Conservation (phyloP, 2,329 filamentous ascomycete species). For the Arthroderma sp. region DNA sequence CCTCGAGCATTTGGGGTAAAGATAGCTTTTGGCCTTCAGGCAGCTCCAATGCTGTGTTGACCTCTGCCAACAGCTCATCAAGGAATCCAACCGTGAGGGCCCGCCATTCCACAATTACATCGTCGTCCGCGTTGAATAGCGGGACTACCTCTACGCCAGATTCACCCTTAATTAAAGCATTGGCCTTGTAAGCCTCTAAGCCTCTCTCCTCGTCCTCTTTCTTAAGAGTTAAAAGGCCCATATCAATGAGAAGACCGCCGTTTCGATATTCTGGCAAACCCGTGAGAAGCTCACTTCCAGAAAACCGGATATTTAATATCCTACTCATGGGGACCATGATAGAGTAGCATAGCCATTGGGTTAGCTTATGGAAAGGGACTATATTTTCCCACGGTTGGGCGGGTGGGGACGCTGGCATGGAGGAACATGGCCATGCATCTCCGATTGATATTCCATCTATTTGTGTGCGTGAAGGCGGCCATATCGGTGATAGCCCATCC, state of each 20-base stretch:
- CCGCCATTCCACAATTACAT: slow-evolving; percentile 69
- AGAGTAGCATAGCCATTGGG: slow-evolving; percentile 89
- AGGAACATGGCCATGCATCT: slow-evolving; percentile 83
- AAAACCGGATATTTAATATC: slow-evolving; percentile 66
- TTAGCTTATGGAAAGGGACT: slow-evolving; percentile 85
- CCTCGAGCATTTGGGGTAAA: slow-evolving; percentile 81
- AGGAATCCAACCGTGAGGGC: slow-evolving; percentile 63
- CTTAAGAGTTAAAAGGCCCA: slow-evolving; percentile 68
- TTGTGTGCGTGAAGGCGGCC: slow-evolving; percentile 73
- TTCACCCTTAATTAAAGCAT: slow-evolving; percentile 58
- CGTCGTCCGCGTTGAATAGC: slow-evolving; percentile 58
- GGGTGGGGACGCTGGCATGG: slow-evolving; percentile 57
- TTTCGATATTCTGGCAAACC: slow-evolving; percentile 88
- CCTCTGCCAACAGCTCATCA: slow-evolving; percentile 55
- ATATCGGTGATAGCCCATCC: slow-evolving; percentile 73
- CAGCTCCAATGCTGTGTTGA: slow-evolving; percentile 55
- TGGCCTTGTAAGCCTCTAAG: slow-evolving; percentile 53
- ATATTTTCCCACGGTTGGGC: slow-evolving; percentile 65
- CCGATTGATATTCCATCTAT: slow-evolving; percentile 79
- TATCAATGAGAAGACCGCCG: slow-evolving; percentile 74
- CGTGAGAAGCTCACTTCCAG: slow-evolving; percentile 68
- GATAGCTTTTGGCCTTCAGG: slow-evolving; percentile 57
- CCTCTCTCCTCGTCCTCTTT: slow-evolving; percentile 56
- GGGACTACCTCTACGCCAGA: slow-evolving; percentile 62
- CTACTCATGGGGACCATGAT: slow-evolving; percentile 84